phyloP scores from a whole-genome alignment of 345 rosid genomes.

The Raphanus raphanistrum region DNA sequence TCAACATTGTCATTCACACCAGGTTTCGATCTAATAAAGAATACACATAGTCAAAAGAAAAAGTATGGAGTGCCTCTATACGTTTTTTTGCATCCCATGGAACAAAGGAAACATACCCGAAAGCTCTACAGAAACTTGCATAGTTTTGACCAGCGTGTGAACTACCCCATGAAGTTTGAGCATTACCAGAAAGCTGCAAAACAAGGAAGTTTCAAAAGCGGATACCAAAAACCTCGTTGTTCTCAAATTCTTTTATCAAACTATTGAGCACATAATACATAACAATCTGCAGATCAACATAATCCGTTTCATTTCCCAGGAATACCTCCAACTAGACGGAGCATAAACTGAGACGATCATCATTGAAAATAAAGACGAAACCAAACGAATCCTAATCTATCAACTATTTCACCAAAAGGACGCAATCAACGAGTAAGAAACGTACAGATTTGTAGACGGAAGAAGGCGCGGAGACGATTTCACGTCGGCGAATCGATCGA shows the following conservation, averaged over 20 bases:
- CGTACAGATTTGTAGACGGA: conserved; percentile 67
- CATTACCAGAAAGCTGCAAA: conserved; percentile 35
- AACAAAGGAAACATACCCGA: conserved; percentile 24
- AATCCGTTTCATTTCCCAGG: too few species aligned
- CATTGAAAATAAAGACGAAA: background rate
- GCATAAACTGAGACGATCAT: conserved; percentile 1
- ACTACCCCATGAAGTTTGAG: conserved; percentile 27
- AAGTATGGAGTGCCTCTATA: background rate
- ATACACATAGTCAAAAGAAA: background rate
- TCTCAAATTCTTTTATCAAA: too few species aligned
- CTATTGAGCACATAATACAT: too few species aligned
- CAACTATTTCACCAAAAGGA: background rate
- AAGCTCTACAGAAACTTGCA: conserved; percentile 29
- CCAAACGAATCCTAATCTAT: background rate
- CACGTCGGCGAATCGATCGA: conserved; percentile 72
- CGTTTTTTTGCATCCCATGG: background rate
- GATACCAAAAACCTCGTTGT: background rate
- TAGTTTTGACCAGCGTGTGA: conserved; percentile 30
- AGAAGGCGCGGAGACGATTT: conserved; percentile 52
- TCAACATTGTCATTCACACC: conserved; percentile 33
- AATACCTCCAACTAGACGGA: background rate
- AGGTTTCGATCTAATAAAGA: conserved; percentile 25
- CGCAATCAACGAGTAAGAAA: background rate
- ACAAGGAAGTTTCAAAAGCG: background rate
- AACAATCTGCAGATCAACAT: too few species aligned